Evolutionary conservation across 805 yeast genomes (phyloP), one percentile per base, ranked within the genome.

Genomic region (Ogataea sp.): DNA sequence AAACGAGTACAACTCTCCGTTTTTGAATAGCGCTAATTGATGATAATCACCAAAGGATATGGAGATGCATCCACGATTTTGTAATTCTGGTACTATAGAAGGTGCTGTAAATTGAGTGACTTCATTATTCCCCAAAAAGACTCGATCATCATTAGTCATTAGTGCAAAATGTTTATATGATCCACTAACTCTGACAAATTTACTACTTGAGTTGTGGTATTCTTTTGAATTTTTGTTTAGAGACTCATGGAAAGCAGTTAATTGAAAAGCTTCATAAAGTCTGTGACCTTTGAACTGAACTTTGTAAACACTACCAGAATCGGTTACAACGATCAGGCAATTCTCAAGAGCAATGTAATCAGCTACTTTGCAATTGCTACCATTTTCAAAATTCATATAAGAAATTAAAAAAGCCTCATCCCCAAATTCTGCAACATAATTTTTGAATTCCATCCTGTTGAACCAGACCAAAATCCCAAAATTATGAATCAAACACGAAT

Each of bases 41-140:
- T 84, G 94, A 50, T 81, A 77, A 53, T 84, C 93, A 2, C 90
- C 94, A 38, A 78, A 71, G 1, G 74, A 78, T 2, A 83, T 61
- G 3, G 80, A 70, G 6, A 75, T 65, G 24, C 82, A 68, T 1
- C 67, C 65, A 20, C 55, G 65, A 6, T 69, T 58, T 46, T 75
- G 78, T 13, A 75, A 47, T 34, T 70, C 74, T 1, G 59, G 54
- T 10, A 67, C 43, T 1, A 67, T 42, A 1, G 40, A 36, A 0
- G 75, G 73, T 16, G 52, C 55, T 6, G 43, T 43, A 15, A 45
- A 45, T 6, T 25, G 15, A 4, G 45, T 32, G 16, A 36, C 30
- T 11, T 55, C 50, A 20, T 46, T 50, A 15, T 53, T 41, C 4
- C 78, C 78, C 14, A 71, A 42, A 13, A 70, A 50, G 1, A 73